Evolutionary conservation across 2,329 filamentous ascomycete genomes (phyloP).

Genomic region (Aurifilum marmelostoma): DNA sequence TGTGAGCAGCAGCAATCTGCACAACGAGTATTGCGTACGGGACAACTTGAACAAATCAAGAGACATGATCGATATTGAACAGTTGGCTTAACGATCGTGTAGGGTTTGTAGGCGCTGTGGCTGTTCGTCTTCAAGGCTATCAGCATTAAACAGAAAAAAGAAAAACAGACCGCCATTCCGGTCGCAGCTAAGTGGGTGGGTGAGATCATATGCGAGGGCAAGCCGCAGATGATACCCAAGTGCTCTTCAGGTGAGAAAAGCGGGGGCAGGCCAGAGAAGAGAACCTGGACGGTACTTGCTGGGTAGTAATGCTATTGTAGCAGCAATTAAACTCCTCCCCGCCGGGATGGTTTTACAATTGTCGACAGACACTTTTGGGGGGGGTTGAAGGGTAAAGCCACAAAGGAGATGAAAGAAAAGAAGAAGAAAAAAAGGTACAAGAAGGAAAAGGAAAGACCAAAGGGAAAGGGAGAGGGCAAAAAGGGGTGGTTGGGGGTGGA

Average conservation of each 20-base stretch:
- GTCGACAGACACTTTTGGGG: neutral
- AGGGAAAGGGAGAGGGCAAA: neutral
- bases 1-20: neutral
- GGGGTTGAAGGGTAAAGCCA: neutral
- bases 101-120: neutral
- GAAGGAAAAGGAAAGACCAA: neutral
- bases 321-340: neutral
- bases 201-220: conserved; percentile 17
- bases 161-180: conserved; percentile 15
- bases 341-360: neutral
- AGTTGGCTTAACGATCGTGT: neutral
- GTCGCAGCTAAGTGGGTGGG: conserved; percentile 4
- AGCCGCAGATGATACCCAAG: conserved; percentile 7
- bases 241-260: neutral
- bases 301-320: neutral
- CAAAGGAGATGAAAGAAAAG: neutral
- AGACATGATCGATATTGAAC: neutral
- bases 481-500: neutral
- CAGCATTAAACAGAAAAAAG: neutral
- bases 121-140: neutral
- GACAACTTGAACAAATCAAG: neutral
- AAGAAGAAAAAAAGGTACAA: too few relatives aligned
- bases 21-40: too few relatives aligned
- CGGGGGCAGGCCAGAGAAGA: neutral
- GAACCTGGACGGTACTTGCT: neutral